These are phyloP conservation scores for Ascochyta fabae DNA, from an alignment of 2,329 filamentous ascomycete species.

Conservation along the genomic window DNA sequence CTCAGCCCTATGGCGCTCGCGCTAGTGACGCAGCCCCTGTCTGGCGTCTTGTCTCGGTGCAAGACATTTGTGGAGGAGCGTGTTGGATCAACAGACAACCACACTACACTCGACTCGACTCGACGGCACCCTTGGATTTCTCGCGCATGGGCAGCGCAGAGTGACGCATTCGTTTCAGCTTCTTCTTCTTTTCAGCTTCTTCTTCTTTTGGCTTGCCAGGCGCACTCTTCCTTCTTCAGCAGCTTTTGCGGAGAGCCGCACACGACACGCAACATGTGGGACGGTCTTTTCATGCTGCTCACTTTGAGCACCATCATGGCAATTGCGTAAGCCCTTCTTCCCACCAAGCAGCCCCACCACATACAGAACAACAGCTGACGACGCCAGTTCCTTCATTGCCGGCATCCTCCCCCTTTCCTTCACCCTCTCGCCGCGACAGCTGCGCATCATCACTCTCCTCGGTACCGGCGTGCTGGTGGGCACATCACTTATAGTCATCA, in stretches of 20 bases:
- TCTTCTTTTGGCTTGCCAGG: conserved; percentile 21
- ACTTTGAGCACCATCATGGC: conserved; percentile 70
- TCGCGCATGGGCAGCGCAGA: conserved; percentile 27
- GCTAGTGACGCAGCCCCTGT: conserved; percentile 15
- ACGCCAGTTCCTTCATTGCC: conserved; percentile 83
- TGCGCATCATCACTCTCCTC: conserved; percentile 88
- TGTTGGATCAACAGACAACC: conserved; percentile 10
- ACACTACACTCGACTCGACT: conserved; percentile 7
- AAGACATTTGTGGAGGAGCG: conserved; percentile 17
- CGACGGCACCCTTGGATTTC: not conserved
- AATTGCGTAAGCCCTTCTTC: conserved; percentile 59
- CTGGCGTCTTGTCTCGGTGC: conserved; percentile 18
- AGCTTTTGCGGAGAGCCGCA: conserved; percentile 15
- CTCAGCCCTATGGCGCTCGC: conserved; percentile 30
- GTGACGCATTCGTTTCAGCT: conserved; percentile 14
- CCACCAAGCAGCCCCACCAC: too few species aligned
- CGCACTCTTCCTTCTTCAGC: conserved; percentile 23
- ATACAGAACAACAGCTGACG: conserved; percentile 18
- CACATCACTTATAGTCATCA: conserved; percentile 94
- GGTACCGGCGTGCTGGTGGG: conserved; percentile 94
- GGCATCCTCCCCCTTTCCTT: conserved; percentile 90
- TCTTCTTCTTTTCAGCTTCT: conserved; percentile 17
- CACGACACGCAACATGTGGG: conserved; percentile 56
- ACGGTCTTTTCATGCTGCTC: conserved; percentile 70
- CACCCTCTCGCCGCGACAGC: conserved; percentile 81